Evolutionary conservation across 345 rosid species (phyloP).

Genomic region (Syzygium aromaticum): DNA sequence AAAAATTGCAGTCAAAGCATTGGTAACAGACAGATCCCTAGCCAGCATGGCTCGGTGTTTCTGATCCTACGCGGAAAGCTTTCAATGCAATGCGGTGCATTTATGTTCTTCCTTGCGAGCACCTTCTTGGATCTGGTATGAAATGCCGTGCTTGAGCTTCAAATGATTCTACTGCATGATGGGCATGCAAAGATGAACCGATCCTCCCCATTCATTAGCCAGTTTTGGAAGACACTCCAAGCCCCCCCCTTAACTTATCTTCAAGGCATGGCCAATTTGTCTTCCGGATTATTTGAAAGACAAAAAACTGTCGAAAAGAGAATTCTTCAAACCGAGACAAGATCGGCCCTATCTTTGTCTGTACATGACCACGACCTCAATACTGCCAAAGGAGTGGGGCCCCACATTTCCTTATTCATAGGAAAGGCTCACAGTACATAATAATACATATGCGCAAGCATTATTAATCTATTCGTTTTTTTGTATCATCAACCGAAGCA

Average conservation of each 20-base stretch:
- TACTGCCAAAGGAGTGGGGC: not conserved
- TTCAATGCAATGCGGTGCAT: not conserved
- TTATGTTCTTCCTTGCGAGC: not conserved
- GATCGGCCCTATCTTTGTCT: not conserved
- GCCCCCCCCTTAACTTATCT: not conserved
- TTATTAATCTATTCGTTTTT: not conserved
- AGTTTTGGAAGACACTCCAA: slow-evolving; percentile 4
- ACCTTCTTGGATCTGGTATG: not conserved
- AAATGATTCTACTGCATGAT: not conserved
- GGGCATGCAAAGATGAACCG: not conserved
- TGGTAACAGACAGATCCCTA: not conserved
- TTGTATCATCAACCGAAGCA: not conserved
- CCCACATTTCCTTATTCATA: not conserved
- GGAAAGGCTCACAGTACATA: not conserved
- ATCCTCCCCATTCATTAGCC: not conserved
- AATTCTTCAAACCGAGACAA: too few species aligned
- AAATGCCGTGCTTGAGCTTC: not conserved
- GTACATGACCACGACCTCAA: not conserved
- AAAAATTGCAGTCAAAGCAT: not conserved
- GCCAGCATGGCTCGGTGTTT: not conserved
- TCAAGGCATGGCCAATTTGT: not conserved
- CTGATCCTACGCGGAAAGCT: not conserved
- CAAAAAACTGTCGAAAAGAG: not conserved
- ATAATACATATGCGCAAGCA: not conserved
- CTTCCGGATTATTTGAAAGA: not conserved